Evolutionary conservation across 305 asterid genomes (phyloP).

Genomic region (Fraxinus baroniana): DNA sequence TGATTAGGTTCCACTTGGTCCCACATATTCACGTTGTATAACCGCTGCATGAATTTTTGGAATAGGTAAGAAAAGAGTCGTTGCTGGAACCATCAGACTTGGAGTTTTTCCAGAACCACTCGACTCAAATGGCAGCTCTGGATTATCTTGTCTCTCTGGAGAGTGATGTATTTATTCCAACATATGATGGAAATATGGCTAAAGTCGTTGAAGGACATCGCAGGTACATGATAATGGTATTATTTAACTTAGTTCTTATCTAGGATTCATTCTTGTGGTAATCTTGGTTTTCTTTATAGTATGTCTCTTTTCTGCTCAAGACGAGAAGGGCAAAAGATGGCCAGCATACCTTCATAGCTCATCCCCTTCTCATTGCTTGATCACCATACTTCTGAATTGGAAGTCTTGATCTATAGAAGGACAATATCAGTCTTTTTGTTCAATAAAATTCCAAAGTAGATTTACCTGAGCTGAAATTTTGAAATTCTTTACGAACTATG

Average conservation of each 20-base stretch:
- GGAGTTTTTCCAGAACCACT: slow-evolving; percentile 58
- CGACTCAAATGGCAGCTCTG: slow-evolving; percentile 92
- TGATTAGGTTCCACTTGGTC: neutral
- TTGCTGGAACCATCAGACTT: slow-evolving; percentile 59
- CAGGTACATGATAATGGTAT: slow-evolving; percentile 39
- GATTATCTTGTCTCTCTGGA: slow-evolving; percentile 84
- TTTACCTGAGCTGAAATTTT: neutral
- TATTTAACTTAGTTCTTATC: neutral
- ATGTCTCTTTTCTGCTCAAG: neutral
- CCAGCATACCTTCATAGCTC: neutral
- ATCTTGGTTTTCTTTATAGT: neutral
- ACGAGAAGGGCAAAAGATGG: neutral
- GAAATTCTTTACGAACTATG: neutral
- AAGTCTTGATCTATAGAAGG: neutral
- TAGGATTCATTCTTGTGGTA: neutral
- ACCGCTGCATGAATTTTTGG: slow-evolving; percentile 20
- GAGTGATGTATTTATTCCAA: slow-evolving; percentile 84
- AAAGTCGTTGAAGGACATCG: slow-evolving; percentile 94
- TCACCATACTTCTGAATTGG: neutral
- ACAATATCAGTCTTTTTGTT: neutral
- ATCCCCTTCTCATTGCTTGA: neutral
- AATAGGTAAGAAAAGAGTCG: slow-evolving; percentile 72
- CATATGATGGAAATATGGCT: slow-evolving; percentile 94
- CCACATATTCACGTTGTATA: neutral
- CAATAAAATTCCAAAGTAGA: neutral